Evolutionary conservation across 129 eudicot genomes (phyloP), one percentile per base, ranked within the genome.

Genomic region (Silybum marianum): DNA sequence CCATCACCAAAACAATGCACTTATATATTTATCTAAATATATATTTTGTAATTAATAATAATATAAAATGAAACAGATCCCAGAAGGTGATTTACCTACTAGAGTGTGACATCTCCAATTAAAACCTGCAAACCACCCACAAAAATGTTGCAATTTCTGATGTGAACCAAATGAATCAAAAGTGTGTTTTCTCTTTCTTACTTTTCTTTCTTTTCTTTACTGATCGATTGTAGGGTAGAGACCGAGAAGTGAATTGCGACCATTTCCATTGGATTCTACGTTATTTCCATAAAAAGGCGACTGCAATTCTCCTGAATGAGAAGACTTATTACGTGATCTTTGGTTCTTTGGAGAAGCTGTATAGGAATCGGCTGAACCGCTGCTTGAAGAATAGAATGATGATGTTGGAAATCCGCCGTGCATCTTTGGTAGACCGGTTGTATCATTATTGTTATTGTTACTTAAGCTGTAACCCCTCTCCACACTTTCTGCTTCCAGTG

Each of bases 251-350:
- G 91, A 89, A 78, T 65, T 86, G 65, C 90, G 90, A 12, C 94
- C 91, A 62, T 93, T 78, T 10, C 99, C 98, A 38, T 91, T 95
- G 26, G 88, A 74, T 78, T 95, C 99, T 22, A 86, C 58, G 32
- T 58, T 58, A 44, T 39, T 73, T 36, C 80, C 86, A 69, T 92
- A 91, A 1, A 81, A 81, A 22, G 97, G 86, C 1, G 96, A 87
- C 74, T 89, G 94, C 44, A 92, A 86, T 87, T 95, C 98, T 32
- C 98, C 99, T 3, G 98, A 95, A 89, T 93, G 92, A 39, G 95
- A 86, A 9, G 98, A 88, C 80, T 95, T 95, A 6, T 8, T 58
- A 13, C 95, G 90, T 10, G 93, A 87, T 71, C 77, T 89, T 6
- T 86, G 88, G 82, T 90, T 84, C 83, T 95, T 95, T 16, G 98